Evolutionary conservation across 805 yeast genomes (phyloP), one percentile per base, ranked within the genome.

Genomic region (Candida morakotiae): DNA sequence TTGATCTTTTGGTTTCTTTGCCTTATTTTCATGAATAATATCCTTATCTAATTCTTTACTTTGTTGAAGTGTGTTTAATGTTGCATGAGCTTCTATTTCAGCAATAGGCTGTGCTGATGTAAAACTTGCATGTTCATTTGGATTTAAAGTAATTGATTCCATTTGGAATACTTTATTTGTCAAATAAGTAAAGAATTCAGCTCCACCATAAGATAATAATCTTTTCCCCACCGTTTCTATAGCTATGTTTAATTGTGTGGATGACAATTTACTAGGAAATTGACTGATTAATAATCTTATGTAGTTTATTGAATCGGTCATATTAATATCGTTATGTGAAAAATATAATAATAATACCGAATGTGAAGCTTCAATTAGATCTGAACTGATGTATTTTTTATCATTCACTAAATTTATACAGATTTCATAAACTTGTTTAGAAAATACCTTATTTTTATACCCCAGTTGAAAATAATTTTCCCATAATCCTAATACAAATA

Each of bases 281-380:
- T 82, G 83, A 2, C 55, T 44, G 7, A 75, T 49, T 1, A 78
- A 62, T 15, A 76, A 56, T 3, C 62, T 62, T 7, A 77, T 53
- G 47, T 82, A 82, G 25, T 54, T 36, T 27, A 61, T 41, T 15
- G 53, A 49, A 28, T 53, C 51, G 9, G 41, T 35, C 8, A 59
- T 31, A 20, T 48, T 44, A 6, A 42, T 37, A 6, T 49, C 45
- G 19, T 43, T 46, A 22, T 55, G 56, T 11, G 72, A 50, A 37
- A 67, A 64, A 36, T 59, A 62, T 9, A 62, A 51, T 23, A 67
- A 48, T 14, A 67, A 42, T 1, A 81, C 82, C 0, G 87, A 78
- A 52, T 83, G 91, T 1, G 79, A 67, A 0, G 81, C 75, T 50
- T 83, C 91, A 9, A 79, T 55, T 4, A 77, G 46, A 2, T 51